These are phyloP conservation scores for Sanghuangporus baumii DNA, from an alignment of 1,284 basidiomycete genomes.

Conservation along the genomic window DNA sequence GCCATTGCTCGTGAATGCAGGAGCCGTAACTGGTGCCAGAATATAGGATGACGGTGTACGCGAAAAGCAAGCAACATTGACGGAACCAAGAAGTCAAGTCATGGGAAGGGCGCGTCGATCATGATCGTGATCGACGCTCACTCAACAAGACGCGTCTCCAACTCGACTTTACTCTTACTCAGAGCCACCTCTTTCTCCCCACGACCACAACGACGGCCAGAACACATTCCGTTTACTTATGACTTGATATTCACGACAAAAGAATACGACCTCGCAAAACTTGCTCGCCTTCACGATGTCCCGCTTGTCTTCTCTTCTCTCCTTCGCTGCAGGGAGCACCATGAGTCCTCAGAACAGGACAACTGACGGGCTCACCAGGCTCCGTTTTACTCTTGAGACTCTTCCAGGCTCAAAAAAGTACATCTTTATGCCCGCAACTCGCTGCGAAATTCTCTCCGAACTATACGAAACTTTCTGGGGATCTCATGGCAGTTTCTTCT, in stretches of 20 bases:
- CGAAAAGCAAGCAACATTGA: constrained; percentile 7
- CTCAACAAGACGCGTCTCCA: neutral
- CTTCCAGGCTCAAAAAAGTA: constrained; percentile 75
- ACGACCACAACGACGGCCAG: neutral
- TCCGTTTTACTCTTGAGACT: constrained; percentile 69
- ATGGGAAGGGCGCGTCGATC: neutral
- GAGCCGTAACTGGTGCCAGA: neutral
- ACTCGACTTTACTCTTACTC: neutral
- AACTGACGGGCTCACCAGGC: constrained; percentile 58
- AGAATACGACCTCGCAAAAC: neutral
- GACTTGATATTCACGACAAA: neutral
- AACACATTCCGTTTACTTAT: neutral
- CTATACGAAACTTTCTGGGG: constrained; percentile 80
- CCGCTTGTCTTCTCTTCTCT: constrained; percentile 16
- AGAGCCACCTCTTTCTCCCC: neutral
- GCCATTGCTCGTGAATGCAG: neutral
- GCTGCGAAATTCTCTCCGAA: constrained; percentile 72
- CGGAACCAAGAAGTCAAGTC: neutral
- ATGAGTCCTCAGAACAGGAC: constrained; percentile 30
- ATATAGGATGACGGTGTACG: neutral
- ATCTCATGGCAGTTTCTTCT: constrained; percentile 59
- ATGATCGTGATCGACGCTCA: neutral
- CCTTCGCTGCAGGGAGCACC: constrained; percentile 21
- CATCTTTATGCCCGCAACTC: constrained; percentile 61
- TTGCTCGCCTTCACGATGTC: constrained; percentile 5